phyloP scores from a whole-genome alignment of 257 asterid species.

The Ehretia macrophylla region DNA sequence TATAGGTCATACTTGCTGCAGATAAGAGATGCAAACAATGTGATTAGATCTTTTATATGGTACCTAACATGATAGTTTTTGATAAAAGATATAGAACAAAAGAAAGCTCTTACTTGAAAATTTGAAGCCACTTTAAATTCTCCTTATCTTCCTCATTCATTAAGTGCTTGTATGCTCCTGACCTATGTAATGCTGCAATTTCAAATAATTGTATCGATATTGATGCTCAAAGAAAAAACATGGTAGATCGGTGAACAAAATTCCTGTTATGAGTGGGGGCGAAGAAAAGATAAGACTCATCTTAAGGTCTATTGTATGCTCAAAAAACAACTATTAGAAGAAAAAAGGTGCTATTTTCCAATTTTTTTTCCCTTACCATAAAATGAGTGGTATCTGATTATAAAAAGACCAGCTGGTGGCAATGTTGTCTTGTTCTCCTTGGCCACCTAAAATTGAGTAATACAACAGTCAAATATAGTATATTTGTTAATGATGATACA shows the following conservation, averaged over 20 bases:
- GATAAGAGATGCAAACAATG: neutral
- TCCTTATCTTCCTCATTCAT: constrained; percentile 66
- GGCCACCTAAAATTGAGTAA: constrained; percentile 58
- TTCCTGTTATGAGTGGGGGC: no score
- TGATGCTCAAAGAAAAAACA: neutral
- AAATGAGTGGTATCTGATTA: constrained; percentile 82
- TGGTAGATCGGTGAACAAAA: no score
- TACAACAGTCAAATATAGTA: neutral
- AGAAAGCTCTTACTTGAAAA: constrained; percentile 43
- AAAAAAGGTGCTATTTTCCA: neutral
- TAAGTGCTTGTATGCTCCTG: constrained; percentile 65
- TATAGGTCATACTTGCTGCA: constrained; percentile 78
- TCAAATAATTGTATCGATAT: neutral
- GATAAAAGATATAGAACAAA: neutral
- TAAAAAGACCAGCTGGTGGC: constrained; percentile 76
- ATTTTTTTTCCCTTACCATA: constrained; percentile 49
- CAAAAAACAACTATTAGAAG: neutral
- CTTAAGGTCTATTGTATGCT: no score
- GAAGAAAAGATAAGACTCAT: no score
- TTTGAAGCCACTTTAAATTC: constrained; percentile 64
- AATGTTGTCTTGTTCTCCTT: constrained; percentile 64
- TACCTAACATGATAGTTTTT: neutral
- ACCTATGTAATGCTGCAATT: constrained; percentile 60
- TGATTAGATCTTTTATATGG: neutral
- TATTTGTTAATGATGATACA: neutral